Evolutionary conservation across 2,329 filamentous ascomycete genomes (phyloP).

Genomic region (Talaromyces islandicus): DNA sequence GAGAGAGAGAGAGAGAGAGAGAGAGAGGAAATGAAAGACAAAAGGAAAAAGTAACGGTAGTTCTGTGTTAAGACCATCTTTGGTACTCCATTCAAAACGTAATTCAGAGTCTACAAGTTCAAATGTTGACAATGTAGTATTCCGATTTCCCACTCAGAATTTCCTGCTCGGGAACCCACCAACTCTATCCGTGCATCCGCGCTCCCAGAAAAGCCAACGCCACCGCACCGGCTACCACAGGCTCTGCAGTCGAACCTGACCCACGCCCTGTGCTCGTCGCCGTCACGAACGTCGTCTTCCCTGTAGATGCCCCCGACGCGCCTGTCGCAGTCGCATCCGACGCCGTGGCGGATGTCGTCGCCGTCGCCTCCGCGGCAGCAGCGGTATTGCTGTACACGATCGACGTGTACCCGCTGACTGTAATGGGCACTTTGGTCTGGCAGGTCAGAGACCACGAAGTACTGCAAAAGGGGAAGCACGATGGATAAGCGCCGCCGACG

Average conservation of each 20-base stretch:
- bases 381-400: neutral
- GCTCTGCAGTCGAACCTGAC: neutral
- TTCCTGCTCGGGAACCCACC: neutral
- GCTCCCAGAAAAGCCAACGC: neutral
- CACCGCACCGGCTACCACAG: neutral
- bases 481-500: neutral
- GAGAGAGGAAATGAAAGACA: no score
- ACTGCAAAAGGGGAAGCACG: neutral
- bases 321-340: neutral
- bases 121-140: neutral
- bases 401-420: neutral
- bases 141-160: neutral
- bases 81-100: neutral
- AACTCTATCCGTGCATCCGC: neutral
- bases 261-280: neutral
- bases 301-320: neutral
- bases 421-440: neutral
- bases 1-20: no score
- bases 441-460: neutral
- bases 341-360: neutral
- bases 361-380: neutral
- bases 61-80: no score
- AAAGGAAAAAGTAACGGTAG: no score
- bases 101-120: neutral
- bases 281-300: neutral